phyloP scores from a whole-genome alignment of 345 rosid species.

The Sapria himalayana region DNA sequence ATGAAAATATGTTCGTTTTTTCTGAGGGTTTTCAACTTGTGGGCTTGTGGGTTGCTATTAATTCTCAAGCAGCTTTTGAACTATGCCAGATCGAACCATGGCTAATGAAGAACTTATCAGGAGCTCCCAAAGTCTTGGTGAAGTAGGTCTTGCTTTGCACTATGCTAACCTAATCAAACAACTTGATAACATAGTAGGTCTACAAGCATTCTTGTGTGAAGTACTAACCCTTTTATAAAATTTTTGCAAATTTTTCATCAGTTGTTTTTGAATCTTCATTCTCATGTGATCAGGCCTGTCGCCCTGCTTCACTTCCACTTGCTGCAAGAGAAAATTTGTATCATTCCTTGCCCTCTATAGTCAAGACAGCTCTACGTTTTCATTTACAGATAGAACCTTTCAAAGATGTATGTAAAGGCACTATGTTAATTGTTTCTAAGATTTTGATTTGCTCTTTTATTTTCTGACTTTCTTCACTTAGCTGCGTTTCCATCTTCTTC shows the following conservation, averaged over 20 bases:
- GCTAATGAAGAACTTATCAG: constrained; percentile 10
- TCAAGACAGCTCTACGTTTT: constrained; percentile 44
- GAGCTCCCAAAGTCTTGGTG: constrained; percentile 36
- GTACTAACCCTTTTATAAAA: too few relatives aligned
- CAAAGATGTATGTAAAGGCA: constrained; percentile 47
- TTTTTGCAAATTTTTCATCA: too few relatives aligned
- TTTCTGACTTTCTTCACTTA: neutral
- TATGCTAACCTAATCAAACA: constrained; percentile 61
- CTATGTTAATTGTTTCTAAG: neutral
- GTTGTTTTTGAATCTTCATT: neutral
- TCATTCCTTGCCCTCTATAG: constrained; percentile 34
- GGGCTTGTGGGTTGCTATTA: too few relatives aligned
- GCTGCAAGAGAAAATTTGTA: constrained; percentile 50
- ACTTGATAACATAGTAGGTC: constrained; percentile 65
- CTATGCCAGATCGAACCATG: constrained; percentile 12
- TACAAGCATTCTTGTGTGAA: neutral
- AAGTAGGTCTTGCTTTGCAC: constrained; percentile 73
- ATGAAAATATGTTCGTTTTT: too few relatives aligned
- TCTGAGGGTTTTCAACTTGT: too few relatives aligned
- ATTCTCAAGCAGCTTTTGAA: neutral
- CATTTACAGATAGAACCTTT: constrained; percentile 23
- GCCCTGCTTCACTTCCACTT: constrained; percentile 50
- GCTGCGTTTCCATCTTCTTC: constrained; percentile 7
- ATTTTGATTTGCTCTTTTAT: neutral
- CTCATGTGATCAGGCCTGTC: constrained; percentile 31